phyloP scores from a whole-genome alignment of 2,329 filamentous ascomycete genomes.

The Lecanicillium sp. region DNA sequence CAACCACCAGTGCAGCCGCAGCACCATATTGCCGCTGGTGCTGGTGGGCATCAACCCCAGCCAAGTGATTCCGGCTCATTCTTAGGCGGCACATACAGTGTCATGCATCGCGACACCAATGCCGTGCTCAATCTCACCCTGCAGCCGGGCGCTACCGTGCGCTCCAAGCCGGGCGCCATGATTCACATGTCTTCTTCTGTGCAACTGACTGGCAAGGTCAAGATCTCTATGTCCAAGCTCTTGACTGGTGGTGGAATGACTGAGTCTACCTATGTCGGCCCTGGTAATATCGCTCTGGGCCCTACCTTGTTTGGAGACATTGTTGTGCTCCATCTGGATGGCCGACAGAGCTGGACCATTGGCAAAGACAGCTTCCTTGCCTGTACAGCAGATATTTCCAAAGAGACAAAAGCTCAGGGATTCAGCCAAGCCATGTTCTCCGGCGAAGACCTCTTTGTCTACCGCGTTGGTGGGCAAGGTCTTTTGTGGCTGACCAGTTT shows the following conservation, averaged over 20 bases:
- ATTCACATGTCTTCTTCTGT: constrained; percentile 13
- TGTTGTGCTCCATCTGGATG: constrained; percentile 12
- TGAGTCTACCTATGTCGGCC: constrained; percentile 12
- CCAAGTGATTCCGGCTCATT: too few species aligned
- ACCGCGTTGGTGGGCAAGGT: constrained; percentile 11
- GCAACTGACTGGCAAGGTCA: constrained; percentile 12
- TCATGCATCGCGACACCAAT: constrained; percentile 13
- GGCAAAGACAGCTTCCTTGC: constrained; percentile 15
- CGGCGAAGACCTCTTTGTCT: constrained; percentile 14
- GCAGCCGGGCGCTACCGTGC: constrained; percentile 9
- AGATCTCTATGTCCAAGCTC: constrained; percentile 14
- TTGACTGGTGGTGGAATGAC: constrained; percentile 12
- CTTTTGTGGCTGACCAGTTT: constrained; percentile 15
- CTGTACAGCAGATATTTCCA: constrained; percentile 11
- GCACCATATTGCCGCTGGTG: too few species aligned
- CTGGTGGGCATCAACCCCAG: too few species aligned
- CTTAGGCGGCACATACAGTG: constrained; percentile 10
- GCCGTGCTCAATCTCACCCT: constrained; percentile 12
- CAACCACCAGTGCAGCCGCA: too few species aligned
- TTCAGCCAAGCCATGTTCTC: constrained; percentile 14
- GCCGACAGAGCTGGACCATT: constrained; percentile 10
- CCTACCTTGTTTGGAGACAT: constrained; percentile 15
- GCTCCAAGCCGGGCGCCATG: constrained; percentile 13
- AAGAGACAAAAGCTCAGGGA: constrained; percentile 13
- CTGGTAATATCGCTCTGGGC: constrained; percentile 10